phyloP scores from a whole-genome alignment of 495 filamentous ascomycete genomes.

The Cryomyces antarcticus region DNA sequence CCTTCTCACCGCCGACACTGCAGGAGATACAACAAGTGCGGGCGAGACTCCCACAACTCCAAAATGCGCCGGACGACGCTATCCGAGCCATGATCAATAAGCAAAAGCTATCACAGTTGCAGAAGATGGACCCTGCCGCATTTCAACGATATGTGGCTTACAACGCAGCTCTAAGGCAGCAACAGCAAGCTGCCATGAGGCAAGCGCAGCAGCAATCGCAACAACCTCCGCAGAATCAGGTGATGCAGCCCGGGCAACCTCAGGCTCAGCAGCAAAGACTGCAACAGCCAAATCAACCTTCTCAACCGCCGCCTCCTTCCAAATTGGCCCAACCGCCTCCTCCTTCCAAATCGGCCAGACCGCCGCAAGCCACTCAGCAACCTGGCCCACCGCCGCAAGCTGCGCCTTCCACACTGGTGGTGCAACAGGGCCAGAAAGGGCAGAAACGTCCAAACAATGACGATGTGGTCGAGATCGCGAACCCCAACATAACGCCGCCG shows the following conservation, averaged over 20 bases:
- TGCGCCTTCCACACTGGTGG: background rate
- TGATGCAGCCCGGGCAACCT: conserved; percentile 7
- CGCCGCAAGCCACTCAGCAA: conserved; percentile 11
- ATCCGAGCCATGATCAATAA: conserved; percentile 24
- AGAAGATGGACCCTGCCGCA: background rate
- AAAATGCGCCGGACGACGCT: conserved; percentile 31
- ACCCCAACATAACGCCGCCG: conserved; percentile 13
- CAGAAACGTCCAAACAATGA: conserved; percentile 42
- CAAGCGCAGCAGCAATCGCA: conserved; percentile 7
- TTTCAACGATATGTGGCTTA: too few relatives aligned
- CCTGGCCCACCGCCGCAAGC: conserved; percentile 4
- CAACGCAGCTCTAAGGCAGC: conserved; percentile 5
- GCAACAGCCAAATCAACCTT: conserved; percentile 5
- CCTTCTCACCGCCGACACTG: conserved; percentile 2
- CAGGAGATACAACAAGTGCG: conserved; percentile 11
- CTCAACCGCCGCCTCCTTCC: conserved; percentile 1
- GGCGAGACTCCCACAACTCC: conserved; percentile 12
- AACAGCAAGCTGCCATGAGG: conserved; percentile 5
- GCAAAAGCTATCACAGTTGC: conserved; percentile 9
- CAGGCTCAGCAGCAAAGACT: conserved; percentile 1
- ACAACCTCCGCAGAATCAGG: conserved; percentile 11
- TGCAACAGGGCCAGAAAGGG: conserved; percentile 15
- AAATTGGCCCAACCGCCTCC: background rate
- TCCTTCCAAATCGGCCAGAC: background rate
- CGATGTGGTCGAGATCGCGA: conserved; percentile 36